Base-by-base conservation (phyloP, 2,329 filamentous ascomycete species). In the Stachybotrys chartarum region DNA sequence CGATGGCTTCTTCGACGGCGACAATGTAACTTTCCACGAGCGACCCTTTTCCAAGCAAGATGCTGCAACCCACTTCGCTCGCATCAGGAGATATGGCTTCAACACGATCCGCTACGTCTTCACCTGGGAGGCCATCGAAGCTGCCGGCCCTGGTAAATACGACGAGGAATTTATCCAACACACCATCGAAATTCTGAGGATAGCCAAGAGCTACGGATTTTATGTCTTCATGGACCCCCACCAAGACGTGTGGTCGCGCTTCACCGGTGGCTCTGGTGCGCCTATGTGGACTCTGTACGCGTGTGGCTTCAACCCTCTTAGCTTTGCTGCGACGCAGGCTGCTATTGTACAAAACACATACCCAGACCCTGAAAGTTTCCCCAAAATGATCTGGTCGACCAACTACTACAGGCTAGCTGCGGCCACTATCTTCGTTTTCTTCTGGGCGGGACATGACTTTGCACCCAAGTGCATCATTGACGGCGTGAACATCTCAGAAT, bases 301-400 rank as follows among this genome's bases (percentile, higher is more conserved):
- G 30, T 92, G 89, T 61, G 94, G 94, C 8, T 77, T 99, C 50
- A 90, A 99, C 67, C 94, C 94, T 0, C 81, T 87, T 69, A 86
- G 82, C 61, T 97, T 99, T 66, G 84, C 86, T 53, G 85, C 83
- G 18, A 99, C 92, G 14, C 88, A 97, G 72, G 93, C 93, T 5
- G 91, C 94, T 44, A 82, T 97, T 57, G 93, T 99, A 7, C 94
- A 99, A 54, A 99, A 97, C 66, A 95, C 90, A 2, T 97, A 90
- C 67, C 85, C 90, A 10, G 82, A 96, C 18, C 91, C 92, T 8
- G 86, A 86, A 30, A 81, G 86, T 1, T 99, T 93, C 61, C 94
- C 94, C 30, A 97, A 97, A 75, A 99, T 99, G 95, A 93, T 97
- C 56, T 99, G 94, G 94, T 91, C 93, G 16, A 97, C 95, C 53